Percentiles rank a stretch among this genome's conserved stretches.
phyloP scores from a whole-genome alignment of 108 stramenopile species.

The Cyclotella distinguenda region DNA sequence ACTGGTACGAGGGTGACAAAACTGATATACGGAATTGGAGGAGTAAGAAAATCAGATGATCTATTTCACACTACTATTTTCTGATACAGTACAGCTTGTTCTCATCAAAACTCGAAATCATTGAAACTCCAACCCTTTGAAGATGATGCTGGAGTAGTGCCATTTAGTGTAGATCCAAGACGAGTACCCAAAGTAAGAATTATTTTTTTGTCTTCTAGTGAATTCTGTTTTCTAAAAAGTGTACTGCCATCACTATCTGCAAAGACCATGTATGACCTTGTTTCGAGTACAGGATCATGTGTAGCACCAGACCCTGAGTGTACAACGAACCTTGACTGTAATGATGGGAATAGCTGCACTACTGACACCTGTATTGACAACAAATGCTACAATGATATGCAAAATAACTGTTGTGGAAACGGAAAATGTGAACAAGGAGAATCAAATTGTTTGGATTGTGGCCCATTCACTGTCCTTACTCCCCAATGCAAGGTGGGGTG shows the following conservation, averaged over 20 bases:
- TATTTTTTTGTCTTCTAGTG: neutral
- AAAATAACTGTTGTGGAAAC: slow-evolving; percentile 15
- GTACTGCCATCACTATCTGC: too few species aligned
- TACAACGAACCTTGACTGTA: neutral
- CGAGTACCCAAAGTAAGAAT: slow-evolving; percentile 7
- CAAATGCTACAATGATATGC: neutral
- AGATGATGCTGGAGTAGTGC: neutral
- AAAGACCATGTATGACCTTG: neutral
- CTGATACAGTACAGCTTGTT: too few species aligned
- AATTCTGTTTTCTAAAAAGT: neutral
- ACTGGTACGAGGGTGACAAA: slow-evolving; percentile 8
- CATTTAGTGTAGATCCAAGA: neutral
- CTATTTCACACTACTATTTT: too few species aligned
- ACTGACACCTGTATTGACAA: neutral
- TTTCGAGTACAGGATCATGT: neutral
- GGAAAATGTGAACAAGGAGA: slow-evolving; percentile 4
- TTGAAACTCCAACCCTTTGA: too few species aligned
- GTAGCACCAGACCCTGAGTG: slow-evolving; percentile 1
- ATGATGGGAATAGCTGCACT: neutral
- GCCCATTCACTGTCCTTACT: slow-evolving; percentile 9
- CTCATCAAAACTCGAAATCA: too few species aligned
- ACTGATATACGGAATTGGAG: neutral
- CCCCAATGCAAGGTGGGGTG: neutral
- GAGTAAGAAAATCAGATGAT: too few species aligned
- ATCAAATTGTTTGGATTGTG: slow-evolving; percentile 1